A percentile compares a stretch with the other conserved stretches of the same genome.
phyloP scores from a whole-genome alignment of 75 land plant species.

The Azolla pinnata region DNA sequence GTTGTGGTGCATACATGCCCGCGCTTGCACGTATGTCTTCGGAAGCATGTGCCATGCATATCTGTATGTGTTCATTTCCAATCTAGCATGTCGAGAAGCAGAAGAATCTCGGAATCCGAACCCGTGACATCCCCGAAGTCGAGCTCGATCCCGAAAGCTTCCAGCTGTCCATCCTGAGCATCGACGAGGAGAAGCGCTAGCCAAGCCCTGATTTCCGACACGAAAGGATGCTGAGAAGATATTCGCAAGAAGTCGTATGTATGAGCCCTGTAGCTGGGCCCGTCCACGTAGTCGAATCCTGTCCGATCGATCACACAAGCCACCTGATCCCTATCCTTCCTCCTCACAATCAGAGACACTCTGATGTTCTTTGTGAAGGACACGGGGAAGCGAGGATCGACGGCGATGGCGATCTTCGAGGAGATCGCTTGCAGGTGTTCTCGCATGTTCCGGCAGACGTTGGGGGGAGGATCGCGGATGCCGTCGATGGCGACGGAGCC shows the following conservation, averaged over 20 bases:
- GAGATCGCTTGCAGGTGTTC: constrained; percentile 48
- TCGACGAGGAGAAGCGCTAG: constrained; percentile 67
- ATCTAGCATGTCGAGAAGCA: constrained; percentile 81
- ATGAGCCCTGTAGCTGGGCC: constrained; percentile 50
- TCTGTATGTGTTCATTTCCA: too few species aligned
- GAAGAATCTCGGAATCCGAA: constrained; percentile 61
- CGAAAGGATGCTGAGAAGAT: constrained; percentile 60
- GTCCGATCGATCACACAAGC: constrained; percentile 65
- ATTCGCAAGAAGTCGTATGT: constrained; percentile 78
- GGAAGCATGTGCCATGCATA: too few species aligned
- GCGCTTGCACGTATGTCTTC: too few species aligned
- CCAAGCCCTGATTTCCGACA: constrained; percentile 82
- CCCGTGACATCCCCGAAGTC: constrained; percentile 80
- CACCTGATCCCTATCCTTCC: constrained; percentile 54
- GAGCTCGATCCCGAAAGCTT: constrained; percentile 80
- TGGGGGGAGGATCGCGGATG: constrained; percentile 44
- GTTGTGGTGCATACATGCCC: too few species aligned
- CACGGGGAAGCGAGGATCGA: constrained; percentile 46
- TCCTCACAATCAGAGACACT: constrained; percentile 61
- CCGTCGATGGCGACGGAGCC: constrained; percentile 44
- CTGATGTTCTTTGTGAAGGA: constrained; percentile 30
- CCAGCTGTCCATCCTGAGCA: constrained; percentile 28
- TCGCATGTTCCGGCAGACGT: constrained; percentile 49
- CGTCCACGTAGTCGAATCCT: constrained; percentile 76
- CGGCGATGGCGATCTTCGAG: constrained; percentile 66